Conservation (phyloP, 345 rosid species). For the Rhizophora apiculata region DNA sequence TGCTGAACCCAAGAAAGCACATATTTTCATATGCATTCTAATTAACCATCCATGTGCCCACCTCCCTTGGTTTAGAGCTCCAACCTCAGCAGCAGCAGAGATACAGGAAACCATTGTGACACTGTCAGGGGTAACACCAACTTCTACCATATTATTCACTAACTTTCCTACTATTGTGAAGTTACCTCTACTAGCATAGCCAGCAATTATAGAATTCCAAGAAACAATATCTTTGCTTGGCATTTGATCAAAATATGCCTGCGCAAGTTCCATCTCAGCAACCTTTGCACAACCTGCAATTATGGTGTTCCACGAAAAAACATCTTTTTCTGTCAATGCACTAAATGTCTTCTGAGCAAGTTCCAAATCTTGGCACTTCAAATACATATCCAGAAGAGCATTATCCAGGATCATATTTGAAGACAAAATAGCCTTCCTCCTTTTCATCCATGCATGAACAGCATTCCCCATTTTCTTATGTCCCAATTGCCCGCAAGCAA, state of each 20-base stretch:
- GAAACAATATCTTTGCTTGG: slow-evolving; percentile 18
- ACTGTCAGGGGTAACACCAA: slow-evolving; percentile 9
- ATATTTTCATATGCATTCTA: slow-evolving; percentile 17
- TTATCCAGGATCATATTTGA: slow-evolving; percentile 24
- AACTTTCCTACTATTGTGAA: slow-evolving; percentile 7
- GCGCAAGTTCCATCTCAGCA: slow-evolving; percentile 14
- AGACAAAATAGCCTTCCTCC: slow-evolving; percentile 12
- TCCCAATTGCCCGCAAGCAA: slow-evolving; percentile 21
- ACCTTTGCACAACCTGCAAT: slow-evolving; percentile 23
- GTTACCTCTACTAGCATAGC: slow-evolving; percentile 15
- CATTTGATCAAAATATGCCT: slow-evolving; percentile 18
- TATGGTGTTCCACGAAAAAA: slow-evolving; percentile 27
- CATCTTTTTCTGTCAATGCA: slow-evolving; percentile 25
- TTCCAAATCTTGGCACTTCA: slow-evolving; percentile 39
- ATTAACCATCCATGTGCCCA: slow-evolving; percentile 25
- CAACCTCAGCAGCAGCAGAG: slow-evolving; percentile 21
- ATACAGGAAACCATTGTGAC: slow-evolving; percentile 16
- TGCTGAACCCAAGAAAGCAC: slow-evolving; percentile 24
- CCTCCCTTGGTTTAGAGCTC: slow-evolving; percentile 16
- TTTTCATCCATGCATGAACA: slow-evolving; percentile 27
- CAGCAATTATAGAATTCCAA: slow-evolving; percentile 29
- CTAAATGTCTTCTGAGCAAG: slow-evolving; percentile 38
- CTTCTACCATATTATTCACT: slow-evolving; percentile 7
- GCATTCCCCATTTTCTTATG: slow-evolving; percentile 13
- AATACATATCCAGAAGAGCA: slow-evolving; percentile 36